Base-by-base conservation (phyloP, 306 rosid genomes). In the Pachyrhizus erosus region DNA sequence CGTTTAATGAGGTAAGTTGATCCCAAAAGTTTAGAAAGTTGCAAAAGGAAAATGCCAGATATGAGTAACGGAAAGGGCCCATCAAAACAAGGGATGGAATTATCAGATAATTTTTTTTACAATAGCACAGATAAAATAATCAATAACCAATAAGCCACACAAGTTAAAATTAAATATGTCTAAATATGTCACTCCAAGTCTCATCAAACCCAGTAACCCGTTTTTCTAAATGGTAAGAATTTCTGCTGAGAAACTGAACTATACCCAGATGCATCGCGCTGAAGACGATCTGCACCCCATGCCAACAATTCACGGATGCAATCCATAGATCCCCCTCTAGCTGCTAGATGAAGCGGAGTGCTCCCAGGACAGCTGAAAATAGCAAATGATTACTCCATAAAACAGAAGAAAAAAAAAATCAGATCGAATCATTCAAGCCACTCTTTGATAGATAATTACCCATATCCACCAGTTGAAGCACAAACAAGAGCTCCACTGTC, bases 231-330 rank as follows among this genome's bases (percentile, higher is more conserved):
- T 34, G 81, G 31, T 55, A 57, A 60, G 33, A 78, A 55, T 18
- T 65, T 20, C 27, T 49, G 54, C 20, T 24, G 18, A 70, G 52
- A 80, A 27, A 15, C 4, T 7, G 52, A 14, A 73, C 26, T 9
- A 73, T 93, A 93, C 97, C 99, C 98, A 0, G 97, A 77, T 67
- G 92, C 82, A 89, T 93, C 99, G 40, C 93, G 87, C 5, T 93
- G 98, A 83, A 88, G 80, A 60, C 98, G 98, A 88, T 93, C 98
- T 0, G 96, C 99, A 10, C 97, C 97, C 96, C 98, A 93, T 2
- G 96, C 98, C 72, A 96, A 85, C 46, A 93, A 77, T 81, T 85
- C 97, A 1, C 98, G 87, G 61, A 94, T 89, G 88, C 98, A 94
- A 83, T 94, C 97, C 60, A 91, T 78, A 69, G 97, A 92, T 51